Evolutionary conservation across 768 basidiomycete genomes (phyloP), one percentile per base, ranked within the genome.

Genomic region (Amanita polypyramis): DNA sequence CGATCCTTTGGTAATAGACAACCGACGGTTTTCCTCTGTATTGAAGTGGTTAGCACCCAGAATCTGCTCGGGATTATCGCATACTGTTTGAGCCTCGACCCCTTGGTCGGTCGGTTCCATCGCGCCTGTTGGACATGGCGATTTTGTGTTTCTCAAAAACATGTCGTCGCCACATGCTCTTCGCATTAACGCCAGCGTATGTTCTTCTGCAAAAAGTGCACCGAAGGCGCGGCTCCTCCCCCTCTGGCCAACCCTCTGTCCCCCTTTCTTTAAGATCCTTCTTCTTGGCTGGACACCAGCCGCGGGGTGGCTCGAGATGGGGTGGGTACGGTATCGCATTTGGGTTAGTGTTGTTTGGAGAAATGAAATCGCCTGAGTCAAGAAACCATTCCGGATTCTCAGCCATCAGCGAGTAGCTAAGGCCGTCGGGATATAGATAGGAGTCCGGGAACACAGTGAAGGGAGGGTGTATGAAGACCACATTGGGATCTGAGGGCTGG

Each of bases 111-210:
- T 85, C 82, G 42, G 68, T 68, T 43, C 72, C 79, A 53, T 87
- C 88, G 45, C 88, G 79, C 27, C 88, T 74, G 56, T 91, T 91
- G 32, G 85, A 74, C 88, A 91, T 90, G 33, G 87, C 85, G 57
- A 91, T 85, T 64, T 87, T 89, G 62, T 91, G 87, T 59, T 90
- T 89, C 65, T 91, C 88, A 53, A 83, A 88, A 25, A 91, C 87
- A 61, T 91, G 87, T 40, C 87, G 73, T 51, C 87, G 69, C 87
- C 87, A 91, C 87, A 91, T 91, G 58, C 86, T 89, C 65, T 90
- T 89, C 5, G 87, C 88, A 59, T 91, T 91, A 27, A 87, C 84
- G 9, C 87, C 87, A 3, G 86, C 83, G 56, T 91, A 91, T 4
- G 80, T 83, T 54, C 88, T 74, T 54, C 88, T 69, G 56, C 87